Percentiles rank a stretch among this genome's conserved stretches.
Evolutionary conservation across 306 rosid genomes (phyloP).

Genomic region (Ammopiptanthus mongolicus): DNA sequence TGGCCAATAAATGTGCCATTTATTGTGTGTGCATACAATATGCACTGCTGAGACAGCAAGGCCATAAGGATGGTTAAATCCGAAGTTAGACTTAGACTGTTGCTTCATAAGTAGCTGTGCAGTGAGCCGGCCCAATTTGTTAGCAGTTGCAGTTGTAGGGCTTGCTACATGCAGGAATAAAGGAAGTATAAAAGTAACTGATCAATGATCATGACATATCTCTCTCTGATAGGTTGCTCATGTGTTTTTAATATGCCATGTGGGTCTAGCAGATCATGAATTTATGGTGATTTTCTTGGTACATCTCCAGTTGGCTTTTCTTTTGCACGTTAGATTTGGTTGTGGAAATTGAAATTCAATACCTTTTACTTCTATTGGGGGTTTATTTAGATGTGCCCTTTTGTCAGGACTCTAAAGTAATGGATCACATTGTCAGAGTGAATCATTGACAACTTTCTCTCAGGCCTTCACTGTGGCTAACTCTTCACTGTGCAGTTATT

Average conservation of each 20-base stretch:
- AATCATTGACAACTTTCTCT: neutral
- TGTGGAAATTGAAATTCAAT: slow-evolving; percentile 21
- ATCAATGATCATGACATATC: neutral
- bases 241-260: slow-evolving; percentile 22
- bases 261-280: slow-evolving; percentile 24
- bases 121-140: neutral
- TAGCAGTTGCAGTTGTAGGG: neutral
- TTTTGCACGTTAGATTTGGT: slow-evolving; percentile 21
- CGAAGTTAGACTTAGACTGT: neutral
- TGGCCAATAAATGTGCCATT: neutral
- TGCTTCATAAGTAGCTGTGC: neutral
- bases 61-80: neutral
- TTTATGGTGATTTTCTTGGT: neutral
- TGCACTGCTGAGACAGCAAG: neutral
- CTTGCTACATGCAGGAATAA: neutral
- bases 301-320: slow-evolving; percentile 12
- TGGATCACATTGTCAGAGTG: neutral
- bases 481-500: slow-evolving; percentile 15
- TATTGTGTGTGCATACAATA: neutral
- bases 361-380: neutral
- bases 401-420: neutral
- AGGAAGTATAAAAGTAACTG: neutral
- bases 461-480: neutral
- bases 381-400: neutral
- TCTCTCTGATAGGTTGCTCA: neutral